These are phyloP conservation scores for Sugiyamaella chiloensis DNA, from an alignment of 805 yeast genomes.

Conservation along the genomic window DNA sequence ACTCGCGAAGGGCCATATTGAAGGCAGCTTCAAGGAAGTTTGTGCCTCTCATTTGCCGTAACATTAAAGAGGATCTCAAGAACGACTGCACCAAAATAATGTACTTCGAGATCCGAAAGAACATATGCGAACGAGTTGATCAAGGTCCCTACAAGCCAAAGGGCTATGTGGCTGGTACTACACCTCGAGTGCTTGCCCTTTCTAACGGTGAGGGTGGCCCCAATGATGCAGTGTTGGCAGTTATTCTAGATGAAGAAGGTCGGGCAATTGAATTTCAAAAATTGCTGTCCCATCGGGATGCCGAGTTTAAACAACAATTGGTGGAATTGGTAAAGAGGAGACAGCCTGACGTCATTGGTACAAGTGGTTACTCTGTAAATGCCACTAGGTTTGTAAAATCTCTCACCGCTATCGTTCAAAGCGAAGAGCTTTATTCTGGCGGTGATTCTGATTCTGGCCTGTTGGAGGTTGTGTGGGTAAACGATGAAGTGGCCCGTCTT, in stretches of 20 bases:
- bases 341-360: constrained; percentile 85
- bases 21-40: constrained; percentile 64
- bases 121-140: constrained; percentile 68
- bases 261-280: constrained; percentile 72
- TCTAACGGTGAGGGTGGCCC: constrained; percentile 85
- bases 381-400: constrained; percentile 59
- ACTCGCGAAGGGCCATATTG: constrained; percentile 63
- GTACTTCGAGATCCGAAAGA: constrained; percentile 64
- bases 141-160: constrained; percentile 92
- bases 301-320: constrained; percentile 64
- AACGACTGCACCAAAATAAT: constrained; percentile 71
- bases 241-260: constrained; percentile 74
- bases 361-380: constrained; percentile 81
- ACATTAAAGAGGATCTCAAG: constrained; percentile 78
- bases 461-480: constrained; percentile 73
- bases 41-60: constrained; percentile 62
- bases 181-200: constrained; percentile 78
- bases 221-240: constrained; percentile 83
- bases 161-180: constrained; percentile 72
- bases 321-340: constrained; percentile 56
- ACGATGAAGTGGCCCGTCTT: constrained; percentile 89
- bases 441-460: constrained; percentile 38
- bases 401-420: constrained; percentile 51
- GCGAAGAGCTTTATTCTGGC: constrained; percentile 46
- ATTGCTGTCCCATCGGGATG: constrained; percentile 66